A percentile compares a stretch with the other conserved stretches of the same genome.
Evolutionary conservation across 2,329 filamentous ascomycete genomes (phyloP).

Genomic region (Xylariaceae sp.): DNA sequence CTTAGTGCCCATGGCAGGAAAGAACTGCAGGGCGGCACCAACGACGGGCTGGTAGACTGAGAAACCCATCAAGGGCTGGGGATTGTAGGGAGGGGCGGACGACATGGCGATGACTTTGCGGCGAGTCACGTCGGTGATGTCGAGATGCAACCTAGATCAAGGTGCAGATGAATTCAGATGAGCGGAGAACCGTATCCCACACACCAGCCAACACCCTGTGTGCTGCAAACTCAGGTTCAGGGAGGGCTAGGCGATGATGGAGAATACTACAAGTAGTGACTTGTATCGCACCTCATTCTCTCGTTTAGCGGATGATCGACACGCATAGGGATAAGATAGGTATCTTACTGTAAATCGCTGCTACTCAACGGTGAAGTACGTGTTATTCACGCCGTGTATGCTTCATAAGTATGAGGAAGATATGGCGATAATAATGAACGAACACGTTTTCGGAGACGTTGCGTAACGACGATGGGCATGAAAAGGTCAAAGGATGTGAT

Average conservation of each 20-base stretch:
- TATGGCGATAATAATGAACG: neutral
- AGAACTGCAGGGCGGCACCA: slow-evolving; percentile 57
- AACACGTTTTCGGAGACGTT: slow-evolving; percentile 1
- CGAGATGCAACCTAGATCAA: slow-evolving; percentile 20
- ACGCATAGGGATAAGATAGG: neutral
- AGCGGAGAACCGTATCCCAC: slow-evolving; percentile 11
- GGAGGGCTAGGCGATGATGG: slow-evolving; percentile 19
- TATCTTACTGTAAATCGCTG: slow-evolving; percentile 5
- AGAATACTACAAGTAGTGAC: neutral
- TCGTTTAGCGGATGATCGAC: neutral
- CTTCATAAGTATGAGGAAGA: neutral
- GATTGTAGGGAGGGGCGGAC: slow-evolving; percentile 35
- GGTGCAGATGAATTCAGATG: slow-evolving; percentile 2
- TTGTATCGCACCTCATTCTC: neutral
- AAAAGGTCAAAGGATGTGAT: no score
- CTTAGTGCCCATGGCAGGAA: slow-evolving; percentile 57
- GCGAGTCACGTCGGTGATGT: slow-evolving; percentile 9
- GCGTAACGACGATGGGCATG: neutral
- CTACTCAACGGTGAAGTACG: neutral
- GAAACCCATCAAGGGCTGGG: slow-evolving; percentile 44
- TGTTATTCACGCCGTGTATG: neutral
- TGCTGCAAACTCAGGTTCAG: slow-evolving; percentile 2
- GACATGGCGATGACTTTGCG: slow-evolving; percentile 28
- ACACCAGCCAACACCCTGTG: slow-evolving; percentile 18
- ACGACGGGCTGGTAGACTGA: slow-evolving; percentile 55